Evolutionary conservation across 2,329 filamentous ascomycete species (phyloP).

Genomic region (Drechslerella stenobrocha): DNA sequence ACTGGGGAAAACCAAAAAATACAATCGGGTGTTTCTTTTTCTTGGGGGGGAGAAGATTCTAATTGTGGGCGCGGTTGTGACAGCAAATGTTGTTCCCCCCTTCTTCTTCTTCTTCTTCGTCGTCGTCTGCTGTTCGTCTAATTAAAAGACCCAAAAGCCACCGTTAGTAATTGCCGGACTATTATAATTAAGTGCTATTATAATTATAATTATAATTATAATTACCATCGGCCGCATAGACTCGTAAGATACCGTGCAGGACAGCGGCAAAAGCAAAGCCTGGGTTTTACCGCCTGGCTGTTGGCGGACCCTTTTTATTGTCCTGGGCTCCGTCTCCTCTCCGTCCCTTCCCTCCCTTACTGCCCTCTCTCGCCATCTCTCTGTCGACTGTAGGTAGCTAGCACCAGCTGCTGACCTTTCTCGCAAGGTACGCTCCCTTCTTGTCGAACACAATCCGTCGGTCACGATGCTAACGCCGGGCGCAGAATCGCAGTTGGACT

Average conservation of each 20-base stretch:
- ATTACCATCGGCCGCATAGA: no score
- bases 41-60: no score
- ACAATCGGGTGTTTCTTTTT: slow-evolving; percentile 3
- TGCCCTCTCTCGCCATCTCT: slow-evolving; percentile 42
- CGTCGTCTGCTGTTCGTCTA: no score
- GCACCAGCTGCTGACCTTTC: slow-evolving; percentile 40
- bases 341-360: slow-evolving; percentile 37
- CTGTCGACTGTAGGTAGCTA: slow-evolving; percentile 41
- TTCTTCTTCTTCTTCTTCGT: no score
- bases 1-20: no score
- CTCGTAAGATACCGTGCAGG: background rate
- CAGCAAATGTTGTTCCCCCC: background rate
- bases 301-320: slow-evolving; percentile 10
- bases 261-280: slow-evolving; percentile 8
- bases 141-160: no score
- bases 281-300: no score
- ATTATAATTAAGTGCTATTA: no score
- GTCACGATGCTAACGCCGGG: no score
- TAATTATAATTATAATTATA: no score
- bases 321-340: slow-evolving; percentile 28
- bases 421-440: slow-evolving; percentile 27
- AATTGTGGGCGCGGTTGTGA: background rate
- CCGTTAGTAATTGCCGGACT: no score
- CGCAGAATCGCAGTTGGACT: slow-evolving; percentile 41
- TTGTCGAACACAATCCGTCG: slow-evolving; percentile 21